Conservation (phyloP, 345 rosid species). For the Chamaenerion angustifolium region DNA sequence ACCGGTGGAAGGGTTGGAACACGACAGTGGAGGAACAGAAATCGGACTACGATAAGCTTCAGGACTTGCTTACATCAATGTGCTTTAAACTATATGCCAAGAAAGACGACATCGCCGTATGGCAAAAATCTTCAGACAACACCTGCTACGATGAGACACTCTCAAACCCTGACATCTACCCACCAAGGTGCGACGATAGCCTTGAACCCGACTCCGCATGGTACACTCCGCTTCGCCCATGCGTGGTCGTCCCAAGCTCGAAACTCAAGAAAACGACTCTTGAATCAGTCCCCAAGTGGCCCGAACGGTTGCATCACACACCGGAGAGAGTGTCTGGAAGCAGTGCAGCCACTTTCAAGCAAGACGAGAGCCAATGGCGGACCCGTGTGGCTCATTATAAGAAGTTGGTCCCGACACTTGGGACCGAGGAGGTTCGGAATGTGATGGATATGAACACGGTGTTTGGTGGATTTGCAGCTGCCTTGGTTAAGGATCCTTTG, state of each 20-base stretch:
- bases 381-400: conserved; percentile 64
- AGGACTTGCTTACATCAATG: conserved; percentile 62
- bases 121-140: conserved; percentile 64
- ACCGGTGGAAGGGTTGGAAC: conserved; percentile 93
- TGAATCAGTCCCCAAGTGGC: conserved; percentile 70
- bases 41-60: conserved; percentile 60
- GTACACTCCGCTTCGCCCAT: conserved; percentile 86
- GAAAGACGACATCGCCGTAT: conserved; percentile 86
- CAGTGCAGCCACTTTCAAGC: conserved; percentile 45
- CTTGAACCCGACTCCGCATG: conserved; percentile 92
- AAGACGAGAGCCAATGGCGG: conserved; percentile 67
- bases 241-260: conserved; percentile 65
- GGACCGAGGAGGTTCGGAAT: conserved; percentile 63
- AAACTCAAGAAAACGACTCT: conserved; percentile 44
- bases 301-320: conserved; percentile 49
- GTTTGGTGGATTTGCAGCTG: conserved; percentile 79
- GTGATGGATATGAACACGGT: conserved; percentile 89
- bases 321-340: conserved; percentile 78
- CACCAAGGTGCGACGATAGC: conserved; percentile 81
- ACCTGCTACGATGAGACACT: conserved; percentile 47
- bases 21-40: conserved; percentile 81
- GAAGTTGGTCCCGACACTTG: conserved; percentile 60
- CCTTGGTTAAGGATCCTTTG: conserved; percentile 50
- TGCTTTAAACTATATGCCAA: conserved; percentile 78
- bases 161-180: conserved; percentile 54